Base-by-base conservation (phyloP, 2,329 filamentous ascomycete genomes). In the Diatrype stigma region DNA sequence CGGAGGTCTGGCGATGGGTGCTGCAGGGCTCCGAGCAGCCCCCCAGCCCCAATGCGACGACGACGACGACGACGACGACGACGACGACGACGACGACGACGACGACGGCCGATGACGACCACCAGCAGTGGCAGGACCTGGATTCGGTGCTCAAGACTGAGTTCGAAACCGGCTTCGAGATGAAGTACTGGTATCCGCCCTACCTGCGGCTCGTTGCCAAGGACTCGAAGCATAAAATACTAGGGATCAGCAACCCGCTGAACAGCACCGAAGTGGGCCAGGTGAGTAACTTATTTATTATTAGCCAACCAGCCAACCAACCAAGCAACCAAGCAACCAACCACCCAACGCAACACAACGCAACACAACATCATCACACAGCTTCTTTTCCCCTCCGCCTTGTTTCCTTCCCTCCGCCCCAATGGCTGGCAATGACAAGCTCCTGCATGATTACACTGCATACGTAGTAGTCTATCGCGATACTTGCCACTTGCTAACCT, bases 11-110 rank as follows among this genome's bases (percentile, higher is more conserved):
- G 16, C 47, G 38, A 17, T 69, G 74, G 74, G 67, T 66, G 32
- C 70, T 76, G 35, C 71, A 71, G 55, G 70, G 67, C 16, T 58
- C 65, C 2, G 51, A 60, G 11, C 59, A n/a, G n/a, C n/a, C n/a
- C n/a, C n/a, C n/a, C n/a, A n/a, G 52, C 23, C 51, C 61, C 17
- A 60, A 62, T 7, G 65, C 62, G 14, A 63, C 63, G 5, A 52
- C n/a, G n/a, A n/a, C n/a, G n/a, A n/a, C n/a, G n/a, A n/a, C n/a
- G n/a, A n/a, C n/a, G n/a, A n/a, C n/a, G n/a, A n/a, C n/a, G n/a
- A n/a, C n/a, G n/a, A n/a, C n/a, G n/a, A n/a, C n/a, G n/a, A n/a
- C n/a, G n/a, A n/a, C n/a, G n/a, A n/a, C n/a, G n/a, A n/a, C n/a
- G n/a, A n/a, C n/a, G n/a, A n/a, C n/a, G n/a, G n/a, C n/a, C n/a